Percentiles rank a stretch among this genome's conserved stretches.
Conservation (phyloP, 768 basidiomycete genomes). For the Tephrocybe sp. region DNA sequence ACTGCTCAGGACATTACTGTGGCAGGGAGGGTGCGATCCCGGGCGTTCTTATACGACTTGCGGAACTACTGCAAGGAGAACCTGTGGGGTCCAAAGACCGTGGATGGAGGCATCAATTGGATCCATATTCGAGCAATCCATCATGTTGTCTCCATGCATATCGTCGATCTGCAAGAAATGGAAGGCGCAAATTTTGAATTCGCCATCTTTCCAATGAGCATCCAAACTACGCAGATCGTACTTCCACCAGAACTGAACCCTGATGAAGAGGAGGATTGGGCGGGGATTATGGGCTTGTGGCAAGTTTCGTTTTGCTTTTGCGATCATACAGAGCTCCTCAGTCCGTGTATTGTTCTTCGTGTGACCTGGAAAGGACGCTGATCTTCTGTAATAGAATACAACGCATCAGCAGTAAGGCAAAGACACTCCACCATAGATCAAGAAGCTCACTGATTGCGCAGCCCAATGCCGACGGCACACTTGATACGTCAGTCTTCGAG, state of each 20-base stretch:
- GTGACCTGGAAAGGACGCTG: background rate
- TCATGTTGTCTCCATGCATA: conserved; percentile 54
- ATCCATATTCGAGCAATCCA: conserved; percentile 54
- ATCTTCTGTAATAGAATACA: conserved; percentile 33
- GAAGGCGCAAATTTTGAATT: conserved; percentile 32
- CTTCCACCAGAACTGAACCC: conserved; percentile 39
- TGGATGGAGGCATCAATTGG: conserved; percentile 58
- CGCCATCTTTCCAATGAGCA: conserved; percentile 46
- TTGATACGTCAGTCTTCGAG: conserved; percentile 51
- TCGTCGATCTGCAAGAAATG: conserved; percentile 40
- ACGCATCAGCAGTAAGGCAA: conserved; percentile 36
- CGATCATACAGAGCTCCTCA: conserved; percentile 64
- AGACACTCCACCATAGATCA: no score
- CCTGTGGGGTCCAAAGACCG: conserved; percentile 57
- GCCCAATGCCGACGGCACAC: conserved; percentile 25
- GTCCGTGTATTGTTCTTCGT: no score
- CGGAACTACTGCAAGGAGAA: conserved; percentile 52
- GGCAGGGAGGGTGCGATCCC: conserved; percentile 36
- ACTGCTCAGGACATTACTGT: conserved; percentile 42
- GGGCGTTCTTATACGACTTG: conserved; percentile 63
- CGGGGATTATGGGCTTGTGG: conserved; percentile 61
- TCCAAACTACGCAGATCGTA: conserved; percentile 54
- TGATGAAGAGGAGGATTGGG: conserved; percentile 50
- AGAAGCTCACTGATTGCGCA: no score
- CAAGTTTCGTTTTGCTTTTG: conserved; percentile 64